phyloP scores from a whole-genome alignment of 805 yeast genomes.

The Diddensiella caesifluorescens region DNA sequence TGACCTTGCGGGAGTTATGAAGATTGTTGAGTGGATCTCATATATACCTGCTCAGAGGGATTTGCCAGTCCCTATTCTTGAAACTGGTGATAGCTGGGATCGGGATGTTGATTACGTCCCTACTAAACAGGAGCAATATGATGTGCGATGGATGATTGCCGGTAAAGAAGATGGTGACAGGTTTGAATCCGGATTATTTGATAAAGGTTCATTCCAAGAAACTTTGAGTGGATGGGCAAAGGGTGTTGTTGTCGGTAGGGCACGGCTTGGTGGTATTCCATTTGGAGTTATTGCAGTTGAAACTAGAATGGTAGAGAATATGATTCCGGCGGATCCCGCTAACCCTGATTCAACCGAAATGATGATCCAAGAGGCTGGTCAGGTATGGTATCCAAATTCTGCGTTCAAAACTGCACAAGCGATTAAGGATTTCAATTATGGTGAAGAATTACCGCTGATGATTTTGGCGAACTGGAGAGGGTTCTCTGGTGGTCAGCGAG shows the following conservation, averaged over 20 bases:
- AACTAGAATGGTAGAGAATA: slow-evolving; percentile 81
- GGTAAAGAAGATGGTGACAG: slow-evolving; percentile 72
- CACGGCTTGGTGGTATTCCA: slow-evolving; percentile 98
- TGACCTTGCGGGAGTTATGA: slow-evolving; percentile 92
- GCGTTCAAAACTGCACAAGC: slow-evolving; percentile 99
- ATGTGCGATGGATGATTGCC: slow-evolving; percentile 90
- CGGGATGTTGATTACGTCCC: slow-evolving; percentile 85
- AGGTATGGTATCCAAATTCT: slow-evolving; percentile 99
- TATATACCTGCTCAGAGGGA: slow-evolving; percentile 89
- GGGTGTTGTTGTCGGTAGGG: slow-evolving; percentile 98
- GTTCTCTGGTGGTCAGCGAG: slow-evolving; percentile 99
- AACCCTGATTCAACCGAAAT: slow-evolving; percentile 90
- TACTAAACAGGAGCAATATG: slow-evolving; percentile 64
- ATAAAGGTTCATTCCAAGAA: slow-evolving; percentile 89
- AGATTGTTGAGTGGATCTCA: slow-evolving; percentile 93
- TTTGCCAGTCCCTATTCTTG: slow-evolving; percentile 84
- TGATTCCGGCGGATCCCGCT: slow-evolving; percentile 97
- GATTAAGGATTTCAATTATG: slow-evolving; percentile 92
- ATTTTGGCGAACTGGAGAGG: slow-evolving; percentile 99
- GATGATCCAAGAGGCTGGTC: slow-evolving; percentile 92
- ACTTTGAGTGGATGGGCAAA: slow-evolving; percentile 97
- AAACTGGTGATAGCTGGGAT: slow-evolving; percentile 80
- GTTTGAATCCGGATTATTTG: slow-evolving; percentile 86
- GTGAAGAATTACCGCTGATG: slow-evolving; percentile 97
- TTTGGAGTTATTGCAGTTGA: slow-evolving; percentile 98